phyloP scores from a whole-genome alignment of 768 basidiomycete genomes.

The Mycena alexandri region DNA sequence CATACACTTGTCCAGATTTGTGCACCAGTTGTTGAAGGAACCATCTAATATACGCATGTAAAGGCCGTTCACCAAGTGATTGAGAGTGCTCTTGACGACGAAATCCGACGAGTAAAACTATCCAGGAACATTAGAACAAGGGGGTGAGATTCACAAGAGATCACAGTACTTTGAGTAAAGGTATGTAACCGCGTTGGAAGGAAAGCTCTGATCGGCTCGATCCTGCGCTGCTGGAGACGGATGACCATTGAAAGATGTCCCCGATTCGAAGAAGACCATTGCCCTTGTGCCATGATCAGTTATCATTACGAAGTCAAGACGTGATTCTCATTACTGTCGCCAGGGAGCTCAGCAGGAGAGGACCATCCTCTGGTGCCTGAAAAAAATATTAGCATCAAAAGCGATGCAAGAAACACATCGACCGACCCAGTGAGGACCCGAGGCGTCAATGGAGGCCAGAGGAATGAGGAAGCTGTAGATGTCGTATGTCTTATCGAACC shows the following conservation, averaged over 20 bases:
- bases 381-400: slow-evolving; percentile 1
- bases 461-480: slow-evolving; percentile 60
- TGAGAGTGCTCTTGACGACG: slow-evolving; percentile 68
- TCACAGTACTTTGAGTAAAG: slow-evolving; percentile 60
- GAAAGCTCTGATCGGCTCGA: slow-evolving; percentile 56
- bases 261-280: slow-evolving; percentile 64
- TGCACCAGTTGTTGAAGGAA: slow-evolving; percentile 58
- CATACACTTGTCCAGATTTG: slow-evolving; percentile 58
- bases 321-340: slow-evolving; percentile 24
- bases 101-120: slow-evolving; percentile 73
- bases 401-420: neutral
- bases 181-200: slow-evolving; percentile 70
- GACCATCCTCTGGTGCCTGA: slow-evolving; percentile 64
- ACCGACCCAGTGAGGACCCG: slow-evolving; percentile 59
- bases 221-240: slow-evolving; percentile 55
- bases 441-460: slow-evolving; percentile 53
- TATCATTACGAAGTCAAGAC: neutral
- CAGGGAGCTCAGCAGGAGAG: slow-evolving; percentile 8
- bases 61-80: slow-evolving; percentile 61
- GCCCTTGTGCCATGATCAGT: slow-evolving; percentile 47
- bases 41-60: slow-evolving; percentile 57
- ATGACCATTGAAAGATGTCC: slow-evolving; percentile 62
- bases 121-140: slow-evolving; percentile 6
- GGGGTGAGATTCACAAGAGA: neutral
- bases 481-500: slow-evolving; percentile 55